Conservation (phyloP, 306 rosid genomes). For the Crataegus laevigata region DNA sequence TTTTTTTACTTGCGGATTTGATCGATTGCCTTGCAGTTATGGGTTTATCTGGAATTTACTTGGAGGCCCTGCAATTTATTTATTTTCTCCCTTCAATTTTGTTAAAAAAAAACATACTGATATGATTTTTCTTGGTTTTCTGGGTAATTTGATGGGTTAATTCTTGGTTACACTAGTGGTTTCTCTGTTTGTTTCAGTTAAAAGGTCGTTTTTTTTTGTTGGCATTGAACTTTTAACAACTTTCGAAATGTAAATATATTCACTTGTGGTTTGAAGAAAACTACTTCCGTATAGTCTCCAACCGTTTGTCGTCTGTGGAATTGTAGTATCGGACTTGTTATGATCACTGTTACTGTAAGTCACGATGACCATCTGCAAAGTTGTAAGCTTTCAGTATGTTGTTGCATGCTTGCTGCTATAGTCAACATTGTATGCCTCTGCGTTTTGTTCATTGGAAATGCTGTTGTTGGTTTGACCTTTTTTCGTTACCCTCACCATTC, state of each 20-base stretch:
- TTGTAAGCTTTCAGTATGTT: background rate
- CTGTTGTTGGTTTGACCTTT: background rate
- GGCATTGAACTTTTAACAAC: background rate
- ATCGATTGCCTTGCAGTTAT: background rate
- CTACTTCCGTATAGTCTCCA: background rate
- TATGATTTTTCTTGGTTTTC: background rate
- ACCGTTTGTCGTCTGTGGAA: background rate
- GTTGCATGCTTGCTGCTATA: background rate
- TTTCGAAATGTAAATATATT: background rate
- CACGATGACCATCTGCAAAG: background rate
- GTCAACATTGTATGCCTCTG: background rate
- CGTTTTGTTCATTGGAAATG: background rate
- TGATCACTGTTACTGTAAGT: background rate
- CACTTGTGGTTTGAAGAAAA: background rate
- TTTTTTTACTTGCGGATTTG: background rate
- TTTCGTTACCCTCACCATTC: background rate
- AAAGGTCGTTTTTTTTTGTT: background rate
- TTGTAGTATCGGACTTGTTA: background rate
- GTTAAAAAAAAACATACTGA: background rate
- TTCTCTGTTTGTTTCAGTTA: background rate
- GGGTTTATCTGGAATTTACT: background rate
- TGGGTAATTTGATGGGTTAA: background rate
- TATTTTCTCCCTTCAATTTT: background rate
- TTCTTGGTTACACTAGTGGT: background rate
- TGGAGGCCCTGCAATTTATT: background rate